Conservation (phyloP, 176 grass and related monocot genomes). For the Bolboschoenus planiculmis region DNA sequence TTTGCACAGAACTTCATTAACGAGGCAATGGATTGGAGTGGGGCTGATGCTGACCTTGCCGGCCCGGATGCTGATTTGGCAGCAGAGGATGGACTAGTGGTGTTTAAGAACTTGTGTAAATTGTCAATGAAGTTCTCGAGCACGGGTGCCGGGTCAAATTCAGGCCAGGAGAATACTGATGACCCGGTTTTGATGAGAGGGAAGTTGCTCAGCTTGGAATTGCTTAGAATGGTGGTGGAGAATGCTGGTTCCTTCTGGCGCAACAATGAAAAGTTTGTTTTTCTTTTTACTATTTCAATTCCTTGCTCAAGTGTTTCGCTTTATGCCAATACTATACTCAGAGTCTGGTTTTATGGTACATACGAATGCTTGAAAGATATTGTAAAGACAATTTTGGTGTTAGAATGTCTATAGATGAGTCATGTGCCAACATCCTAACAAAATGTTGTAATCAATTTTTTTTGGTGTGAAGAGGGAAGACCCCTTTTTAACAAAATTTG, state of each 20-base stretch:
- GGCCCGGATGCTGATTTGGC: neutral
- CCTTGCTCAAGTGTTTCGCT: neutral
- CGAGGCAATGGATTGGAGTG: conserved; percentile 72
- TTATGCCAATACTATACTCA: neutral
- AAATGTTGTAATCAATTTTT: neutral
- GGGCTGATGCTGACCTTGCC: conserved; percentile 24
- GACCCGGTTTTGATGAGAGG: conserved; percentile 75
- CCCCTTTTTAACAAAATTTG: neutral
- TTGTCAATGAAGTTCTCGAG: conserved; percentile 87
- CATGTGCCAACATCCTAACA: conserved; percentile 5
- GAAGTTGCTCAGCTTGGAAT: conserved; percentile 83
- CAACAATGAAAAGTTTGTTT: conserved; percentile 58
- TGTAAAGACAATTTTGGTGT: neutral
- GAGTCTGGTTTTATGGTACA: neutral
- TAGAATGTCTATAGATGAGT: neutral
- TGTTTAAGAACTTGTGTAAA: conserved; percentile 94
- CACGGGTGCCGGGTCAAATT: conserved; percentile 29
- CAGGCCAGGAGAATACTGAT: conserved; percentile 38
- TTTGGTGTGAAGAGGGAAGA: conserved; percentile 18
- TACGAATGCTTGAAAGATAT: conserved; percentile 8
- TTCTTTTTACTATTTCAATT: conserved; percentile 27
- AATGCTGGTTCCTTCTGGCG: conserved; percentile 75
- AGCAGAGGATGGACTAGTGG: conserved; percentile 50
- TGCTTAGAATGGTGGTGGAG: conserved; percentile 76
- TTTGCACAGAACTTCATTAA: conserved; percentile 79